phyloP scores from a whole-genome alignment of 768 basidiomycete species.

The Pleurotus ostreatus region DNA sequence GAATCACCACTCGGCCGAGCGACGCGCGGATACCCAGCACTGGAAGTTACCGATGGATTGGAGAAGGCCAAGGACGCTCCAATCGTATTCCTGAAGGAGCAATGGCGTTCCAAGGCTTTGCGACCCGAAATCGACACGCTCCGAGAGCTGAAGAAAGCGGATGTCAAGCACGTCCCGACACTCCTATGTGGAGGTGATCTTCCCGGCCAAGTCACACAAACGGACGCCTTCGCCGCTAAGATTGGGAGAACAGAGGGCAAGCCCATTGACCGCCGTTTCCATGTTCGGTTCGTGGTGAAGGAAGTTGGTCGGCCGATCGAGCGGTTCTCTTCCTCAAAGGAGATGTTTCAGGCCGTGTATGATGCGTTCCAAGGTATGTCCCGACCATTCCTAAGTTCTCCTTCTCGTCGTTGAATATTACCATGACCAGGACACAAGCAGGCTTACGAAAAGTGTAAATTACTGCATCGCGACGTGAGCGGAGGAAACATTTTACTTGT shows the following conservation, averaged over 20 bases:
- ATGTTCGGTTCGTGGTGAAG: background rate
- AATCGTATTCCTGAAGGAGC: slow-evolving; percentile 20
- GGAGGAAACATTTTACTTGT: slow-evolving; percentile 8
- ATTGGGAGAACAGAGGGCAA: background rate
- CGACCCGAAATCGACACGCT: slow-evolving; percentile 7
- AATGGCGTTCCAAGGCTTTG: slow-evolving; percentile 1
- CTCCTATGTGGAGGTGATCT: slow-evolving; percentile 8
- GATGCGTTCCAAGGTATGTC: slow-evolving; percentile 6
- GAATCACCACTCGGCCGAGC: slow-evolving; percentile 13
- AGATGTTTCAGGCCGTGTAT: background rate
- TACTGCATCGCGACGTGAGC: slow-evolving; percentile 11
- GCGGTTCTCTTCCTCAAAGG: background rate
- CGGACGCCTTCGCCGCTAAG: background rate
- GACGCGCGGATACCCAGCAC: slow-evolving; percentile 17
- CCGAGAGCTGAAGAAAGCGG: background rate
- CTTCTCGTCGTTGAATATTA: background rate
- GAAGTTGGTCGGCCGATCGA: background rate
- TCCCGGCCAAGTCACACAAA: slow-evolving; percentile 1
- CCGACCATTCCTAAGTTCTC: background rate
- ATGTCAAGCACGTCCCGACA: background rate
- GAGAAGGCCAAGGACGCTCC: background rate
- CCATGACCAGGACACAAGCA: slow-evolving; percentile 1
- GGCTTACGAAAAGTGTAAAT: background rate
- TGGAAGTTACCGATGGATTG: slow-evolving; percentile 8
- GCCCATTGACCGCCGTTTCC: background rate